These are phyloP conservation scores for Aspergillus pseudonomiae DNA, from an alignment of 2,329 filamentous ascomycete genomes.

Conservation along the genomic window DNA sequence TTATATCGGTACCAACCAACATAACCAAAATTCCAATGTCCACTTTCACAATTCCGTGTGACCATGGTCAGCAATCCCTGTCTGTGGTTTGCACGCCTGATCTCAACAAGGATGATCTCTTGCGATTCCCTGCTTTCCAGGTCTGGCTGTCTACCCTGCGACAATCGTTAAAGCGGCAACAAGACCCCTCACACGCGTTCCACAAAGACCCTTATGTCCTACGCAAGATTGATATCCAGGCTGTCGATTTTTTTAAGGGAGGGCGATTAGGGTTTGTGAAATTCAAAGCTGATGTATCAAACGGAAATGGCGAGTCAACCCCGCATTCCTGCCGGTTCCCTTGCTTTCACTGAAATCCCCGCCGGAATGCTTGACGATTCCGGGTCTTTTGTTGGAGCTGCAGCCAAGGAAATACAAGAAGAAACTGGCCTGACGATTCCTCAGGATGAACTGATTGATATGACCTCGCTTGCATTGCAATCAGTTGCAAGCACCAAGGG, in stretches of 20 bases:
- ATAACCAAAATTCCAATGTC: constrained; percentile 37
- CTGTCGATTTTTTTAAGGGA: constrained; percentile 56
- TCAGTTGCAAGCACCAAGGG: constrained; percentile 19
- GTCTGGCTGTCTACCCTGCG: constrained; percentile 57
- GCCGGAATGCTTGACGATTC: constrained; percentile 63
- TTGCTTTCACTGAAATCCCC: constrained; percentile 60
- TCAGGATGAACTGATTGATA: constrained; percentile 54
- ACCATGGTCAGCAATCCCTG: constrained; percentile 36
- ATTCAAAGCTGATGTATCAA: constrained; percentile 57
- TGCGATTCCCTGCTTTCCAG: constrained; percentile 57
- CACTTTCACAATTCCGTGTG: constrained; percentile 43
- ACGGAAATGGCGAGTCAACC: constrained; percentile 58
- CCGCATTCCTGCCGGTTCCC: constrained; percentile 58
- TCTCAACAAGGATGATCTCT: constrained; percentile 49
- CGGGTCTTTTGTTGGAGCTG: constrained; percentile 57
- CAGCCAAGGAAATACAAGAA: constrained; percentile 60
- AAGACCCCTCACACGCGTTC: constrained; percentile 52
- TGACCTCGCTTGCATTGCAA: constrained; percentile 55
- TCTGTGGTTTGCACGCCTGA: constrained; percentile 47
- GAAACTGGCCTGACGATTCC: constrained; percentile 59
- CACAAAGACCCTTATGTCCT: constrained; percentile 55
- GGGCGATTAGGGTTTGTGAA: constrained; percentile 60
- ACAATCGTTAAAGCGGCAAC: constrained; percentile 52
- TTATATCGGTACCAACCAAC: constrained; percentile 4
- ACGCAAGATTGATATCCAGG: constrained; percentile 56